These are phyloP conservation scores for Wickerhamiella dianesei DNA, from an alignment of 805 yeast genomes.

Conservation along the genomic window DNA sequence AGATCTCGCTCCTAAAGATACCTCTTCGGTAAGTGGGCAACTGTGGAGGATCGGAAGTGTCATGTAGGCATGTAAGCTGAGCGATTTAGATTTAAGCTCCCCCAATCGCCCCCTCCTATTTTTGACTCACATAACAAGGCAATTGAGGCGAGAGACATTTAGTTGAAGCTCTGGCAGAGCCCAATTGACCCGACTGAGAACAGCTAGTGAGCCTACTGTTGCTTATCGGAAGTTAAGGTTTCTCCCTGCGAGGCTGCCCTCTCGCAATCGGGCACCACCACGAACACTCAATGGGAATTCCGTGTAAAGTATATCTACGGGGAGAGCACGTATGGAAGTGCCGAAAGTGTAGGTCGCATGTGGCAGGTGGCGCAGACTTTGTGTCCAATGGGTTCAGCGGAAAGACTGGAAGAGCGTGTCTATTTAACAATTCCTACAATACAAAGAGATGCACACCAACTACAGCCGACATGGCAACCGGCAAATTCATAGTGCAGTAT, in stretches of 20 bases:
- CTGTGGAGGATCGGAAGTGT: too few relatives aligned
- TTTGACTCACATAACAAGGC: background rate
- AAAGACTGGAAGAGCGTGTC: slow-evolving; percentile 1
- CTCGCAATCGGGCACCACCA: background rate
- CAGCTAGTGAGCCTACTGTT: too few relatives aligned
- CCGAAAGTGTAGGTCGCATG: background rate
- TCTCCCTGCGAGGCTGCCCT: background rate
- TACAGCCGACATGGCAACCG: slow-evolving; percentile 7
- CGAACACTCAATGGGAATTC: background rate
- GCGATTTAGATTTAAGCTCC: background rate
- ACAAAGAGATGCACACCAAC: slow-evolving; percentile 5
- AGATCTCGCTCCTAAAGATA: too few relatives aligned
- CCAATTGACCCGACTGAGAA: background rate
- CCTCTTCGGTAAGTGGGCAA: too few relatives aligned
- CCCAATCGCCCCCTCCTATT: background rate
- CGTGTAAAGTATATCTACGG: background rate
- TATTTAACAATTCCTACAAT: slow-evolving; percentile 1
- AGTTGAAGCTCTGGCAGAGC: background rate
- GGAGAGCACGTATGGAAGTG: slow-evolving; percentile 1
- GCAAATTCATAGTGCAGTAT: slow-evolving; percentile 9
- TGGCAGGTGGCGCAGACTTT: background rate
- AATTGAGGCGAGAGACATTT: too few relatives aligned
- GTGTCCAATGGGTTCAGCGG: background rate
- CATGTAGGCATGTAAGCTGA: background rate
- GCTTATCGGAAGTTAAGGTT: background rate